Evolutionary conservation across 345 rosid genomes (phyloP), one percentile per base, ranked within the genome.

Genomic region (Litchi chinensis): DNA sequence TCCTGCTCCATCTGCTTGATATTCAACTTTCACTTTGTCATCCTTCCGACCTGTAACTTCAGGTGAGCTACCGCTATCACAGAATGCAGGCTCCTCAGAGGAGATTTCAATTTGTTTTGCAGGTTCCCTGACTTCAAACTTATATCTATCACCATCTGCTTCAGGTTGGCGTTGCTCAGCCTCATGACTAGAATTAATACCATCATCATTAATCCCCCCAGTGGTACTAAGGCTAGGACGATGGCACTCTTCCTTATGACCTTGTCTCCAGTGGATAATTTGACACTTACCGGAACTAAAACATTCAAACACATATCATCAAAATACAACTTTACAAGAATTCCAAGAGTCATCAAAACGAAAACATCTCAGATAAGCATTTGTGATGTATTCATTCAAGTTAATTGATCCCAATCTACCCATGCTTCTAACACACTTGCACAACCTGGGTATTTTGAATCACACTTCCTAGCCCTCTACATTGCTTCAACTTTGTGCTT

Each of bases 241-340:
- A 71, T 46, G 85, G 76, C 99, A 95, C 74, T 93, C 94, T 76
- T 92, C 91, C 87, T 88, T 93, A 82, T 95, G 99, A 80, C 98
- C 99, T 91, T 91, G 97, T 75, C 98, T 85, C 99, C 99, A 96
- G 78, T 94, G 98, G 62, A 90, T 82, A 79, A 94, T 86, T 86
- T 96, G 99, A 85, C 99, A 96, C 84, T 90, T 87, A 2, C 92
- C 89, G 63, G 99, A 94, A 83, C 99, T 96, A 86, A 62, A 80
- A 76, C 22, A 77, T 41, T 60, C 56, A 86, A 87, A 76, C 78
- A 71, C 78, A 54, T 10, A 80, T 44, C 63, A 76, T 77, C 54
- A 74, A 56, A 75, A 56, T 2, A 44, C 39, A 52, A 46, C 52
- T 62, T 56, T 0, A 7, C 66, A 41, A n/a, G 66, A 60, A 21